phyloP scores from a whole-genome alignment of 495 filamentous ascomycete species.

The Podospora didyma region DNA sequence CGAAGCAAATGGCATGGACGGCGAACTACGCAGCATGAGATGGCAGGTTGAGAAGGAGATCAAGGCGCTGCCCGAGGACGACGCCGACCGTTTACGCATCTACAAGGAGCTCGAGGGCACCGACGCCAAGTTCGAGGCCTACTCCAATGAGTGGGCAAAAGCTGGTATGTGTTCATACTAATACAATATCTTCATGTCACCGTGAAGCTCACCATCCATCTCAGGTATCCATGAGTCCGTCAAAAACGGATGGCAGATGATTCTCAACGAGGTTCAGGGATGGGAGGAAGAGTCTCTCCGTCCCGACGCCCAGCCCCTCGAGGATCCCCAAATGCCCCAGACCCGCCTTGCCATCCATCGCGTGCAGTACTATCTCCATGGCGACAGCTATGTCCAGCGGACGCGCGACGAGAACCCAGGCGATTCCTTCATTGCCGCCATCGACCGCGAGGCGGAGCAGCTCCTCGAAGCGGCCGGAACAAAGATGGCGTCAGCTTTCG shows the following conservation, averaged over 20 bases:
- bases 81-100: constrained; percentile 2
- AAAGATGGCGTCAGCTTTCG: constrained; percentile 1
- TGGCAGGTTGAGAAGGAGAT: constrained; percentile 5
- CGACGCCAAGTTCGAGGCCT: constrained; percentile 1
- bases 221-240: background rate
- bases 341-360: constrained; percentile 7
- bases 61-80: constrained; percentile 1
- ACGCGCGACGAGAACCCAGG: constrained; percentile 6
- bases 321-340: constrained; percentile 2
- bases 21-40: background rate
- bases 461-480: background rate
- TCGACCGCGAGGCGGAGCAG: background rate
- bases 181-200: background rate
- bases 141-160: constrained; percentile 2
- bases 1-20: background rate
- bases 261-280: background rate
- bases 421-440: background rate
- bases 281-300: constrained; percentile 3
- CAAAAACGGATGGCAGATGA: background rate
- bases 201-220: background rate
- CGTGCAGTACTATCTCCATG: constrained; percentile 1
- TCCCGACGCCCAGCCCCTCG: constrained; percentile 3
- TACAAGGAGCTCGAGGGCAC: background rate
- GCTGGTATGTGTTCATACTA: background rate
- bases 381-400: constrained; percentile 3